Evolutionary conservation across 768 basidiomycete genomes (phyloP).

Genomic region (Mycena rebaudengoi): DNA sequence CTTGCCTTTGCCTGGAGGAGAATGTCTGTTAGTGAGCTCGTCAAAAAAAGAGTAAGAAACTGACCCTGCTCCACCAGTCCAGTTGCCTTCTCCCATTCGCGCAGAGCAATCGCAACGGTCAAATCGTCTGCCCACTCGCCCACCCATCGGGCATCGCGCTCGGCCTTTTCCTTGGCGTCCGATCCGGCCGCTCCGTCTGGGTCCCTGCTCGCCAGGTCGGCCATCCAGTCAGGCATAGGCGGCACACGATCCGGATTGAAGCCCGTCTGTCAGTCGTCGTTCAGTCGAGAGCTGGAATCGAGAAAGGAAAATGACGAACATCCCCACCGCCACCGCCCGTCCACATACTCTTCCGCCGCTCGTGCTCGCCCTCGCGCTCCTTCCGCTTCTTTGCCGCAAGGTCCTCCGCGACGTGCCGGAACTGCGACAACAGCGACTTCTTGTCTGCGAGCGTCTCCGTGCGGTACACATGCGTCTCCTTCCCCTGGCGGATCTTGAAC

Average conservation of each 20-base stretch:
- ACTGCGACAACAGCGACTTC: constrained; percentile 82
- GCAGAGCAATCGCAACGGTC: constrained; percentile 88
- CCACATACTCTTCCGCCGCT: constrained; percentile 84
- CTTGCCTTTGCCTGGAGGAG: constrained; percentile 55
- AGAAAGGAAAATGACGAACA: constrained; percentile 21
- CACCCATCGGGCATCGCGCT: constrained; percentile 86
- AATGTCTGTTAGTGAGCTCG: not conserved
- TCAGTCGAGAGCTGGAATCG: constrained; percentile 22
- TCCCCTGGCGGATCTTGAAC: constrained; percentile 92
- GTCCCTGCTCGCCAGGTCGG: constrained; percentile 69
- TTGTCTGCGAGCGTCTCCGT: constrained; percentile 86
- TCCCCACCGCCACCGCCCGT: constrained; percentile 55
- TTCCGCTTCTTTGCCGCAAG: constrained; percentile 87
- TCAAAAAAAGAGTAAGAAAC: constrained; percentile 7
- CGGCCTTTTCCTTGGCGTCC: constrained; percentile 75
- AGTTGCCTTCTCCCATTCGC: constrained; percentile 91
- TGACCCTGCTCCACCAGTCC: constrained; percentile 83
- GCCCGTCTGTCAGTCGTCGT: constrained; percentile 13
- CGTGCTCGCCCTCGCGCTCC: constrained; percentile 93
- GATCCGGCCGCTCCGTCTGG: constrained; percentile 53
- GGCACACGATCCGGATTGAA: constrained; percentile 52
- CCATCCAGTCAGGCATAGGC: constrained; percentile 80
- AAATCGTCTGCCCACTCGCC: constrained; percentile 93
- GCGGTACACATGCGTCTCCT: constrained; percentile 94
- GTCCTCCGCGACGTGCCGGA: constrained; percentile 94